Percentiles rank a stretch among this genome's conserved stretches.
These are phyloP conservation scores for Daldinia eschscholtzii DNA, from an alignment of 2,329 filamentous ascomycete genomes.

Conservation along the genomic window DNA sequence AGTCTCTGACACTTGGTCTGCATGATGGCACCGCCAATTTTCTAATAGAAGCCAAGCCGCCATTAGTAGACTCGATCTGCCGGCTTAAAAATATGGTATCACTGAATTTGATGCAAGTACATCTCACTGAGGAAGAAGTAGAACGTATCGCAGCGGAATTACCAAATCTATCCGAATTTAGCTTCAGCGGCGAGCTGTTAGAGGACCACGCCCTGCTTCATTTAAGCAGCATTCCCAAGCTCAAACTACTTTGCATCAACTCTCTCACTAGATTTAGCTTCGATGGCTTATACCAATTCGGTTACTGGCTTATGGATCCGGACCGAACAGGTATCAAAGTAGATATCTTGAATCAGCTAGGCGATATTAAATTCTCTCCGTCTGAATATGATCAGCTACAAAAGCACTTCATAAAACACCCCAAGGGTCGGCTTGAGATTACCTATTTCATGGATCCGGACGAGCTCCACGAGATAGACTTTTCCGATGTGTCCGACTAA, in stretches of 20 bases:
- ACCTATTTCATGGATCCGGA: constrained; percentile 53
- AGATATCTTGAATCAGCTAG: constrained; percentile 53
- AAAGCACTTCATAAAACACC: constrained; percentile 41
- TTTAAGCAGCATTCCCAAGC: constrained; percentile 56
- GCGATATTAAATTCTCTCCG: constrained; percentile 47
- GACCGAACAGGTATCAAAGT: constrained; percentile 52
- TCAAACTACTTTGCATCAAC: constrained; percentile 66
- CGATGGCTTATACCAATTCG: constrained; percentile 61
- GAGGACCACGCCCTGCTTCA: constrained; percentile 60
- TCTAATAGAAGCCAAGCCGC: constrained; percentile 47
- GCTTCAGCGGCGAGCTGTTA: constrained; percentile 66
- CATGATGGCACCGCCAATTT: constrained; percentile 61
- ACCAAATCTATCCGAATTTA: constrained; percentile 66
- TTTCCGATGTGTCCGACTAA: constrained; percentile 48
- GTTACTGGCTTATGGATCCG: constrained; percentile 52
- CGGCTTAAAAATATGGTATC: constrained; percentile 64
- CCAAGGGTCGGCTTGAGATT: constrained; percentile 54
- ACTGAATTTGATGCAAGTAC: constrained; percentile 65
- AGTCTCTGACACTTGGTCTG: constrained; percentile 46
- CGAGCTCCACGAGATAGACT: constrained; percentile 55
- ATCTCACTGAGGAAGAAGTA: constrained; percentile 64
- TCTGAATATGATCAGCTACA: constrained; percentile 48
- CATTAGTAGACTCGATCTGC: constrained; percentile 59
- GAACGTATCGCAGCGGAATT: constrained; percentile 60
- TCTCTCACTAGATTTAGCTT: constrained; percentile 68